phyloP scores from a whole-genome alignment of 2,329 filamentous ascomycete genomes.

The Akanthomyces uredinophilus region DNA sequence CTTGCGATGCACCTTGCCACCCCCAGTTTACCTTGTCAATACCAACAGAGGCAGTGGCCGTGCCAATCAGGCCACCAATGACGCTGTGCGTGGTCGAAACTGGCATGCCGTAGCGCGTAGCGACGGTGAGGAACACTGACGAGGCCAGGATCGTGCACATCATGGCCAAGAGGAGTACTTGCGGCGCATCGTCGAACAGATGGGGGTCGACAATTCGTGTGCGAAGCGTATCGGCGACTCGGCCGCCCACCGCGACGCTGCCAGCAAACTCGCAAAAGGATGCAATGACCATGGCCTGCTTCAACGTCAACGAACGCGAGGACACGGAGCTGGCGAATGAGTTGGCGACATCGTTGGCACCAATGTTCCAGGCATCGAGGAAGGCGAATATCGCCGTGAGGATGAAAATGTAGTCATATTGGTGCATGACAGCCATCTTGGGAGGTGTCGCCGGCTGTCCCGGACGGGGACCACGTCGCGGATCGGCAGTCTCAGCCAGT shows the following conservation, averaged over 20 bases:
- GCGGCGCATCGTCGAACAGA: slow-evolving; percentile 38
- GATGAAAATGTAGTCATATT: slow-evolving; percentile 54
- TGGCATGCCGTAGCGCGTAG: slow-evolving; percentile 46
- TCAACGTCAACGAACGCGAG: slow-evolving; percentile 41
- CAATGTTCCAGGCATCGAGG: slow-evolving; percentile 57
- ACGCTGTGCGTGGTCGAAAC: slow-evolving; percentile 52
- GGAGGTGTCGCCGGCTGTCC: background rate
- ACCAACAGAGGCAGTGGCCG: slow-evolving; percentile 32
- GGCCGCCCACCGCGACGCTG: slow-evolving; percentile 33
- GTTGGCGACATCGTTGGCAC: slow-evolving; percentile 48
- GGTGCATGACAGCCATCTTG: slow-evolving; percentile 34
- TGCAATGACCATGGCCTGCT: slow-evolving; percentile 41
- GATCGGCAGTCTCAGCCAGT: background rate
- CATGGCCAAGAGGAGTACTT: slow-evolving; percentile 49
- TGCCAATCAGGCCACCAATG: slow-evolving; percentile 37
- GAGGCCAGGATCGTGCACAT: slow-evolving; percentile 48
- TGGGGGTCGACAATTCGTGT: slow-evolving; percentile 41
- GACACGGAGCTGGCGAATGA: slow-evolving; percentile 43
- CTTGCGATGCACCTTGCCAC: slow-evolving; percentile 32
- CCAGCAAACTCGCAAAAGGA: slow-evolving; percentile 41
- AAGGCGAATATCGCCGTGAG: slow-evolving; percentile 52
- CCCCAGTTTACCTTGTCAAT: slow-evolving; percentile 33
- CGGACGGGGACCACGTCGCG: background rate
- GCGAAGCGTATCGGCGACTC: slow-evolving; percentile 41
- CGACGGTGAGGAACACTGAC: slow-evolving; percentile 47